Evolutionary conservation across 2,329 filamentous ascomycete genomes (phyloP).

Genomic region (Aspergillus quadrilineatus): DNA sequence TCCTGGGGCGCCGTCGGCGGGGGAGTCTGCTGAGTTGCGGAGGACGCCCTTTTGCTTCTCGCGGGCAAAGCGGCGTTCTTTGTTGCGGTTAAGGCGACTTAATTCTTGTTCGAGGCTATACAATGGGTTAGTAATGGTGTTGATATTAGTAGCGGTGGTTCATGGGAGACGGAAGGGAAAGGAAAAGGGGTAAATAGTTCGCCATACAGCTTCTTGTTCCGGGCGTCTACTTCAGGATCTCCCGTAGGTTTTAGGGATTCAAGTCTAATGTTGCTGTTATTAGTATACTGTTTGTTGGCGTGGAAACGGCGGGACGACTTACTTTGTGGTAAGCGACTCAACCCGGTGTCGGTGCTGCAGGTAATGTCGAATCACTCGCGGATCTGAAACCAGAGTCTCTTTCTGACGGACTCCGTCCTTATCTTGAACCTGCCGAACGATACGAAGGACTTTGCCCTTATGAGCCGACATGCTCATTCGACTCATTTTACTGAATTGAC

Average conservation of each 20-base stretch:
- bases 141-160: not conserved
- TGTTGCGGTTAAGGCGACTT: slow-evolving; percentile 83
- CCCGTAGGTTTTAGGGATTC: slow-evolving; percentile 64
- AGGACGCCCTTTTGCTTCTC: slow-evolving; percentile 77
- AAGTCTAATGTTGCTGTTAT: slow-evolving; percentile 44
- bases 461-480: slow-evolving; percentile 68
- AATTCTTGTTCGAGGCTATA: slow-evolving; percentile 70
- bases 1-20: slow-evolving; percentile 42
- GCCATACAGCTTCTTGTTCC: slow-evolving; percentile 57
- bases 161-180: not conserved
- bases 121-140: slow-evolving; percentile 11
- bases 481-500: slow-evolving; percentile 72
- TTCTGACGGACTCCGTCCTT: slow-evolving; percentile 63
- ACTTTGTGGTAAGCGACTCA: slow-evolving; percentile 72
- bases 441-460: slow-evolving; percentile 68
- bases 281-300: slow-evolving; percentile 1
- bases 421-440: slow-evolving; percentile 67
- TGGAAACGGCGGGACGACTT: slow-evolving; percentile 37
- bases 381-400: slow-evolving; percentile 68
- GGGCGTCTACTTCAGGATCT: slow-evolving; percentile 64
- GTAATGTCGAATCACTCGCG: slow-evolving; percentile 86
- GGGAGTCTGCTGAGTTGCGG: slow-evolving; percentile 45
- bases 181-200: not conserved
- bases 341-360: slow-evolving; percentile 71
- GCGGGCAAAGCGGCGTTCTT: slow-evolving; percentile 81